Evolutionary conservation across 495 filamentous ascomycete genomes (phyloP), one percentile per base, ranked within the genome.

Genomic region (Schizothecium vesticola): DNA sequence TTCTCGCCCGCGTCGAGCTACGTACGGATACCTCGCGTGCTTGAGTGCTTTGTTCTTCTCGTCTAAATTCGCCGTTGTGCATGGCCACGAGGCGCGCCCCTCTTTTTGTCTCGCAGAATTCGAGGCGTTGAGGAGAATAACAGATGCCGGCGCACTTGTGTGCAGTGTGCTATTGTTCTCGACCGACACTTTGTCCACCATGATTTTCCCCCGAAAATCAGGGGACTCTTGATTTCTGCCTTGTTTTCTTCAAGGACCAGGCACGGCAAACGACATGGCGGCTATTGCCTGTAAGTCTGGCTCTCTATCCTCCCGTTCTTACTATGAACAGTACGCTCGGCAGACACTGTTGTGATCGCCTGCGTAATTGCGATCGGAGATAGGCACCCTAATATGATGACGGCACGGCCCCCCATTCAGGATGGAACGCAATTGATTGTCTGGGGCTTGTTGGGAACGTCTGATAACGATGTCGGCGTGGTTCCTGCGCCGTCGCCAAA

Each of bases 101-200:
- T n/a, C 19, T 51, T 51, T 31, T 51, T 51, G 43, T 51, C 43
- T n/a, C 6, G 43, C 5, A 7, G 43, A 51, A 8, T 2, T 51
- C 43, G 43, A 16, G 43, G 19, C 6, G 19, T n/a, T n/a, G 43
- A 51, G 43, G n/a, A 51, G 43, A 51, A 51, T 51, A 51, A 19
- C 43, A 51, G 19, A 8, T 51, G 43, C 43, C 19, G 43, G 16
- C 19, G 36, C 5, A 19, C 13, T 43, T 43, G 4, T 43, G 36
- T 16, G 36, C 13, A 51, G 43, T 12, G 16, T 68, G 68, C 16
- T 66, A 71, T 73, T 71, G 69, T 71, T 24, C 65, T 67, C 55
- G 59, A 65, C 56, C 61, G 12, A 51, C 51, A 31, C 26, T 67
- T 70, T 58, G 43, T 64, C 12, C 11, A 33, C 31, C 31, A 33